These are phyloP conservation scores for Xylaria sp. DNA, from an alignment of 2,329 filamentous ascomycete species.

Conservation along the genomic window DNA sequence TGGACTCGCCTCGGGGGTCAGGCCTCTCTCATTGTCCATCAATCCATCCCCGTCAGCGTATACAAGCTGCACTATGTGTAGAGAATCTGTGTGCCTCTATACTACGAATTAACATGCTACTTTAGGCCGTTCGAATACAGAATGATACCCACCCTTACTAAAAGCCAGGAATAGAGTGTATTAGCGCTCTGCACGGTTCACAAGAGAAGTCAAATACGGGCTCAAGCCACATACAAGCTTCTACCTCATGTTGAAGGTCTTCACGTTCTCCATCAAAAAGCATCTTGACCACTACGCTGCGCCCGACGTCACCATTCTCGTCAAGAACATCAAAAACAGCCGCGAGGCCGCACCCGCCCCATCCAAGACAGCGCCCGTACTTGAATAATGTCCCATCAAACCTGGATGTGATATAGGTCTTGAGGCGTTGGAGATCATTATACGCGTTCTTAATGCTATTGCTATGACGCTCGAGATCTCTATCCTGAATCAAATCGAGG, in stretches of 20 bases:
- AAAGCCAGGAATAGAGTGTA: neutral
- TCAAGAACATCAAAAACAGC: slow-evolving; percentile 3
- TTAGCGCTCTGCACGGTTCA: neutral
- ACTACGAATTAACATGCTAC: neutral
- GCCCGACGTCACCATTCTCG: neutral
- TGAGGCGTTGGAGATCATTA: neutral
- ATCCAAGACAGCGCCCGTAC: slow-evolving; percentile 13
- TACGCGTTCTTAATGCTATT: neutral
- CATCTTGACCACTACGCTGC: slow-evolving; percentile 4
- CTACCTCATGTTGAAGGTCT: neutral
- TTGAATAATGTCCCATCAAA: neutral
- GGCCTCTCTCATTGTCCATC: neutral
- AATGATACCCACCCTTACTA: neutral
- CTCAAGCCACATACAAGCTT: neutral
- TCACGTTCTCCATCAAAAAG: neutral
- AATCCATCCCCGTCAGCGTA: neutral
- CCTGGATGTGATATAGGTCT: neutral
- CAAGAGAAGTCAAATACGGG: neutral
- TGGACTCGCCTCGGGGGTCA: neutral
- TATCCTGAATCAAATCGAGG: neutral
- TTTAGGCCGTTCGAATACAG: neutral
- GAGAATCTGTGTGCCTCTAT: neutral
- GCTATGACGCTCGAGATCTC: neutral
- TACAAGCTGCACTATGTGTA: neutral
- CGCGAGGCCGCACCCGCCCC: slow-evolving; percentile 9